A percentile compares a stretch with the other conserved stretches of the same genome.
Conservation (phyloP, 768 basidiomycete species). For the Kwoniella sp. region DNA sequence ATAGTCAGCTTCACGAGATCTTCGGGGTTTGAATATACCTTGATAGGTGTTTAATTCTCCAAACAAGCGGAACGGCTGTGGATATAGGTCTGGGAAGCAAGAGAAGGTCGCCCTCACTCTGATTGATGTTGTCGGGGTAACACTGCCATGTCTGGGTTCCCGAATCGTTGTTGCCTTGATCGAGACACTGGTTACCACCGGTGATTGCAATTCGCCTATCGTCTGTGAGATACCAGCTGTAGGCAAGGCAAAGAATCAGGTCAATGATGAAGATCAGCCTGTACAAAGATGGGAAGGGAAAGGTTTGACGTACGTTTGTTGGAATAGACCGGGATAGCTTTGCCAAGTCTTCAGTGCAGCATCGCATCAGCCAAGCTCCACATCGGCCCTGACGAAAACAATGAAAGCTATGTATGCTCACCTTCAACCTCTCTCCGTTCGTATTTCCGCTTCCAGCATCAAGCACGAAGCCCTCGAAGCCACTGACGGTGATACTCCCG, state of each 20-base stretch:
- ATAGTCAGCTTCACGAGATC: too few species aligned
- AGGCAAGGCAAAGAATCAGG: too few species aligned
- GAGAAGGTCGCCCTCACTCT: conserved; percentile 26
- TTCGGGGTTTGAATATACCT: too few species aligned
- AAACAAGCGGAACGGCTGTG: too few species aligned
- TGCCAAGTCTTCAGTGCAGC: conserved; percentile 18
- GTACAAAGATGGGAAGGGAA: too few species aligned
- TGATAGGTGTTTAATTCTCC: too few species aligned
- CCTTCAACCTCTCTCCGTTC: conserved; percentile 17
- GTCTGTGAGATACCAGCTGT: conserved; percentile 42
- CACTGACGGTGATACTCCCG: conserved; percentile 19
- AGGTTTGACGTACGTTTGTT: conserved; percentile 25
- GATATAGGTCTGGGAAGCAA: too few species aligned
- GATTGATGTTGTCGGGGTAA: conserved; percentile 51
- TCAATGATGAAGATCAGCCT: not conserved
- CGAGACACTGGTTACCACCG: conserved; percentile 53
- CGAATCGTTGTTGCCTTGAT: conserved; percentile 29
- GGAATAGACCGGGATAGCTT: conserved; percentile 24
- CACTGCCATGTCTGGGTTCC: conserved; percentile 52
- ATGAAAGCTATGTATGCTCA: too few species aligned
- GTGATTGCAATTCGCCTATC: conserved; percentile 53
- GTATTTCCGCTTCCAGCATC: conserved; percentile 19
- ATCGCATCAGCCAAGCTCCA: not conserved
- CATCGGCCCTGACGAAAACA: not conserved
- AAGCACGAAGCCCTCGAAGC: conserved; percentile 12